A percentile compares a stretch with the other conserved stretches of the same genome.
These are phyloP conservation scores for baker's yeast (Saccharomyces cerevisiae) DNA, from an alignment of 805 yeast genomes.

Conservation along the genomic window DNA sequence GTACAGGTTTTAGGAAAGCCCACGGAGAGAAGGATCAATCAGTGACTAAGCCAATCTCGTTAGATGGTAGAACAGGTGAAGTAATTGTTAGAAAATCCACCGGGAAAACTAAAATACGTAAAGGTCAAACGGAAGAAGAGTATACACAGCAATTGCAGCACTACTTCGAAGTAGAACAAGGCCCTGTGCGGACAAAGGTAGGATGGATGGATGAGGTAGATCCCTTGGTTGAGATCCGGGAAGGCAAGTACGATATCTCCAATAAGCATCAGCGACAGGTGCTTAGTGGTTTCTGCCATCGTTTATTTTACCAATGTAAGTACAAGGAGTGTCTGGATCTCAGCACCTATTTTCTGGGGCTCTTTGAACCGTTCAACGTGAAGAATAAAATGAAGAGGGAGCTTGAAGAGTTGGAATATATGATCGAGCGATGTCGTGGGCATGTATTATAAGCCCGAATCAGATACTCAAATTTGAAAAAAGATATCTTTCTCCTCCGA, in stretches of 20 bases:
- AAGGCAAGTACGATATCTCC: constrained; percentile 12
- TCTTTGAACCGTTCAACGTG: constrained; percentile 15
- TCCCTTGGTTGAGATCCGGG: neutral
- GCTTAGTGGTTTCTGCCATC: constrained; percentile 52
- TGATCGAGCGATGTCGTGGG: constrained; percentile 9
- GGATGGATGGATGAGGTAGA: constrained; percentile 20
- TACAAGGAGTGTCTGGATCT: constrained; percentile 45
- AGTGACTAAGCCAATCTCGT: constrained; percentile 20
- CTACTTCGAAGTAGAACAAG: constrained; percentile 38
- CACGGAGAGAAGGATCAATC: constrained; percentile 10
- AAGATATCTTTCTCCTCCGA: constrained; percentile 2
- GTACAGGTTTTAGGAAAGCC: neutral
- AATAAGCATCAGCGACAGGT: constrained; percentile 48
- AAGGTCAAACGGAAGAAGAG: constrained; percentile 63
- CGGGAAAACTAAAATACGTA: constrained; percentile 45
- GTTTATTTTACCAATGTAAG: constrained; percentile 48
- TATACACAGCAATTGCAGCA: constrained; percentile 43
- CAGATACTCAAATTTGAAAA: constrained; percentile 19
- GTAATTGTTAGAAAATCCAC: constrained; percentile 39
- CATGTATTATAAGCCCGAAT: constrained; percentile 22
- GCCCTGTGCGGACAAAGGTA: constrained; percentile 49
- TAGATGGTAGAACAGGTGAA: constrained; percentile 31
- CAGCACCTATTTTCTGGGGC: constrained; percentile 32
- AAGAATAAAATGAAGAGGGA: constrained; percentile 43
- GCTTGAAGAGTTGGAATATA: constrained; percentile 38